A percentile compares a stretch with the other conserved stretches of the same genome.
Conservation (phyloP, 805 yeast species). For the Tetrapisispora namnaoensis region DNA sequence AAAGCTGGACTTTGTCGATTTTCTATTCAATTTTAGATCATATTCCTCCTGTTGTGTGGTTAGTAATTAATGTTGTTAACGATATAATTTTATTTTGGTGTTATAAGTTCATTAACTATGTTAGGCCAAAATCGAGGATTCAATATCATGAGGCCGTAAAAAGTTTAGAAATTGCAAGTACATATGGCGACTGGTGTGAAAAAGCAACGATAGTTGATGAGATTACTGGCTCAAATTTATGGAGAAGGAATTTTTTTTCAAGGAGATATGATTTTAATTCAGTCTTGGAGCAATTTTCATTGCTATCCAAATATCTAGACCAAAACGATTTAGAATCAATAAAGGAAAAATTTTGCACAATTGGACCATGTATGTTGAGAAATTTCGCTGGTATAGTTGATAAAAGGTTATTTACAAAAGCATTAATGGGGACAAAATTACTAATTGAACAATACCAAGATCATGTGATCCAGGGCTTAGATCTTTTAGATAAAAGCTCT, state of each 20-base stretch:
- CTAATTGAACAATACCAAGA: conserved; percentile 60
- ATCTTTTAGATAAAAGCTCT: conserved; percentile 45
- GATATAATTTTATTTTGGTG: conserved; percentile 38
- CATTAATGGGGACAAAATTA: conserved; percentile 81
- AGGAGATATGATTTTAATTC: conserved; percentile 75
- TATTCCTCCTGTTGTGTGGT: conserved; percentile 36
- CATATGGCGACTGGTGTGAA: conserved; percentile 63
- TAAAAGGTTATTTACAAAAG: conserved; percentile 64
- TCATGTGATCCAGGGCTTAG: conserved; percentile 66
- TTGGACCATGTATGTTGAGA: conserved; percentile 61
- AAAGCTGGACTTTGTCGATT: conserved; percentile 16
- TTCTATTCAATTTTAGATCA: conserved; percentile 29
- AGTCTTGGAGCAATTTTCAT: conserved; percentile 62
- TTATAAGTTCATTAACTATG: conserved; percentile 16
- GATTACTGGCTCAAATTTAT: conserved; percentile 43
- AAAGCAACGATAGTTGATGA: conserved; percentile 42
- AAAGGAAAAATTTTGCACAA: conserved; percentile 55
- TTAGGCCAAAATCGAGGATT: conserved; percentile 25
- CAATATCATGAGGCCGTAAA: conserved; percentile 36
- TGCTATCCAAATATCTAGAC: conserved; percentile 51
- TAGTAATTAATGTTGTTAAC: conserved; percentile 31
- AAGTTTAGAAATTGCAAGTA: conserved; percentile 41
- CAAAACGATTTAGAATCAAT: conserved; percentile 45
- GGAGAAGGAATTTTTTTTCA: conserved; percentile 81
- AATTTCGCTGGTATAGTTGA: conserved; percentile 89